Conservation (phyloP, 345 rosid genomes). For the Sonneratia caseolaris region DNA sequence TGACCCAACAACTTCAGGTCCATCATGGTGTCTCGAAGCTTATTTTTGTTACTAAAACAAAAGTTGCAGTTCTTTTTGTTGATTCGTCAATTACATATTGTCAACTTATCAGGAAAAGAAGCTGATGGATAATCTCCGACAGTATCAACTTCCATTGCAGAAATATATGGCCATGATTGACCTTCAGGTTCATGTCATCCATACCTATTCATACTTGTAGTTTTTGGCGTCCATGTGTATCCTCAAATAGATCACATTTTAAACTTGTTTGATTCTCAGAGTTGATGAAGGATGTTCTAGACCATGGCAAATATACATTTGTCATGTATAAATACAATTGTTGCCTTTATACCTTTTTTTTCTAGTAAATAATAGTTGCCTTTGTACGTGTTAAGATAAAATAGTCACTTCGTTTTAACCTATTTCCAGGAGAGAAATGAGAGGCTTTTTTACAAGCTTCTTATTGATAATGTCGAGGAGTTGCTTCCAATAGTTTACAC, state of each 20-base stretch:
- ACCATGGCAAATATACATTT: neutral
- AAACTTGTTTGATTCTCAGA: neutral
- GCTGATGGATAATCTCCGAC: slow-evolving; percentile 50
- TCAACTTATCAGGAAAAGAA: slow-evolving; percentile 47
- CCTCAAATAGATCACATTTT: neutral
- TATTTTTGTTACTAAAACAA: neutral
- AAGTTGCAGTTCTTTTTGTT: neutral
- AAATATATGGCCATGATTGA: slow-evolving; percentile 84
- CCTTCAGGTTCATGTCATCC: slow-evolving; percentile 40
- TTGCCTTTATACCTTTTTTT: no score
- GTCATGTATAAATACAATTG: no score
- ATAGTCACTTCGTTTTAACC: neutral
- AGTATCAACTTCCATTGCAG: slow-evolving; percentile 66
- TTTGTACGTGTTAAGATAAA: no score
- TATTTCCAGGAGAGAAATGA: slow-evolving; percentile 71
- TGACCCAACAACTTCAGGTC: slow-evolving; percentile 69
- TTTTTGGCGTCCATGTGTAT: neutral
- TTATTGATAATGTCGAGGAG: slow-evolving; percentile 77
- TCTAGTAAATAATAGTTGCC: no score
- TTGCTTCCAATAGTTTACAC: slow-evolving; percentile 78
- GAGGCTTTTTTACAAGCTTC: slow-evolving; percentile 76
- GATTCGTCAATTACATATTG: neutral
- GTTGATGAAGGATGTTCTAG: neutral
- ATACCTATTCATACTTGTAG: neutral
- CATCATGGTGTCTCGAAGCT: neutral